Conservation (phyloP, 768 basidiomycete genomes). For the Leccinellum rugosiceps region DNA sequence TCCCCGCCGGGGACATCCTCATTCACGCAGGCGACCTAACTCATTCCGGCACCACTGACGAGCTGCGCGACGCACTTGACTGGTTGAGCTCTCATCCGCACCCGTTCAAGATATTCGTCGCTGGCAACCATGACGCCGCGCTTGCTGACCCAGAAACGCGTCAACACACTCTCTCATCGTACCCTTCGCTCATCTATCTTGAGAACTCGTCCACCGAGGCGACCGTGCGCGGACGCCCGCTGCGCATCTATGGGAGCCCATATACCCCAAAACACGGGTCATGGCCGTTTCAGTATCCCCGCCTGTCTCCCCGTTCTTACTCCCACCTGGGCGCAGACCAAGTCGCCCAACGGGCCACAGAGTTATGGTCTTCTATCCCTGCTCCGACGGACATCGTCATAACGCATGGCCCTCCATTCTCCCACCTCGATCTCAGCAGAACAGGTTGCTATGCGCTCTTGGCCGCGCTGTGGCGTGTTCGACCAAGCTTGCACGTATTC, state of each 20-base stretch:
- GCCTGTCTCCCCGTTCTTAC: background rate
- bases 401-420: background rate
- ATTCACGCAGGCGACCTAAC: conserved; percentile 7
- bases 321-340: background rate
- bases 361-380: background rate
- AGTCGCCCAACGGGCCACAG: background rate
- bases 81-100: conserved; percentile 9
- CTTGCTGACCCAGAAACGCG: conserved; percentile 2
- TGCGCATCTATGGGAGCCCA: conserved; percentile 10
- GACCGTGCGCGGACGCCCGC: background rate
- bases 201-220: conserved; percentile 4
- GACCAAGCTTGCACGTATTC: conserved; percentile 7
- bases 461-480: conserved; percentile 3
- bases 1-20: conserved; percentile 6
- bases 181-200: conserved; percentile 9
- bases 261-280: conserved; percentile 7
- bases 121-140: conserved; percentile 9
- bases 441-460: conserved; percentile 6
- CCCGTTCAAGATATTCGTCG: conserved; percentile 8
- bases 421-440: background rate
- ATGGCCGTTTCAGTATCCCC: conserved; percentile 11
- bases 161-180: background rate
- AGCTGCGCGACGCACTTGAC: conserved; percentile 5
- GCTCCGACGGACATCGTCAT: background rate
- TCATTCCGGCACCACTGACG: conserved; percentile 1